Conservation (phyloP, 345 rosid genomes). For the Eutrema japonicum region DNA sequence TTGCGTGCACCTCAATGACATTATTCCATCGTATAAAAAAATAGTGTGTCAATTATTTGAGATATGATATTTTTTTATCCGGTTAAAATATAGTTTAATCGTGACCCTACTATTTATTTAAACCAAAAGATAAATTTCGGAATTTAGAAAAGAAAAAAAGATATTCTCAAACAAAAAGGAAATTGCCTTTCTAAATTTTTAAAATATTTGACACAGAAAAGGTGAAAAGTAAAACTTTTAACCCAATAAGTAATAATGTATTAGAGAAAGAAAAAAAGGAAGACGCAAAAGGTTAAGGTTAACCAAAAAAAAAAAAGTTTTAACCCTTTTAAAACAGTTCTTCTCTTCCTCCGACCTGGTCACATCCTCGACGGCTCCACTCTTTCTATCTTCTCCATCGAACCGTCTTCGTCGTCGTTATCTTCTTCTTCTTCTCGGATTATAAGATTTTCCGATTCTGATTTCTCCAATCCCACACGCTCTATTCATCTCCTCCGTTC, state of each 20-base stretch:
- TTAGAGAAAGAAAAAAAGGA: background rate
- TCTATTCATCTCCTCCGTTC: background rate
- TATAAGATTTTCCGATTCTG: background rate
- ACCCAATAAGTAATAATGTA: background rate
- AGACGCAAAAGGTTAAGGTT: background rate
- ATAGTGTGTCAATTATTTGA: too few relatives aligned
- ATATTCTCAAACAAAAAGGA: too few relatives aligned
- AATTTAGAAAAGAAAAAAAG: too few relatives aligned
- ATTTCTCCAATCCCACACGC: background rate
- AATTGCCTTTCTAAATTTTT: too few relatives aligned
- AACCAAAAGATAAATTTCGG: too few relatives aligned
- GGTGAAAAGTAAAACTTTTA: conserved; percentile 7
- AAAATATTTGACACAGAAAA: conserved; percentile 13
- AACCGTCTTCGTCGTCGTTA: conserved; percentile 1
- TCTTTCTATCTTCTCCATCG: conserved; percentile 25
- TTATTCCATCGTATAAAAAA: too few relatives aligned
- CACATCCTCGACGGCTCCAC: conserved; percentile 43
- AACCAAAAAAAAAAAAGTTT: background rate
- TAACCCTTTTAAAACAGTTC: conserved; percentile 22
- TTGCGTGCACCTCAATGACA: too few relatives aligned
- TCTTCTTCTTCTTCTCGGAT: background rate
- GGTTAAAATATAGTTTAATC: too few relatives aligned
- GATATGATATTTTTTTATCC: too few relatives aligned
- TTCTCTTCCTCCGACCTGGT: conserved; percentile 25
- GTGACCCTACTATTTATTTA: too few relatives aligned